Evolutionary conservation across 768 basidiomycete genomes (phyloP), one percentile per base, ranked within the genome.

Genomic region (Russula emetica): DNA sequence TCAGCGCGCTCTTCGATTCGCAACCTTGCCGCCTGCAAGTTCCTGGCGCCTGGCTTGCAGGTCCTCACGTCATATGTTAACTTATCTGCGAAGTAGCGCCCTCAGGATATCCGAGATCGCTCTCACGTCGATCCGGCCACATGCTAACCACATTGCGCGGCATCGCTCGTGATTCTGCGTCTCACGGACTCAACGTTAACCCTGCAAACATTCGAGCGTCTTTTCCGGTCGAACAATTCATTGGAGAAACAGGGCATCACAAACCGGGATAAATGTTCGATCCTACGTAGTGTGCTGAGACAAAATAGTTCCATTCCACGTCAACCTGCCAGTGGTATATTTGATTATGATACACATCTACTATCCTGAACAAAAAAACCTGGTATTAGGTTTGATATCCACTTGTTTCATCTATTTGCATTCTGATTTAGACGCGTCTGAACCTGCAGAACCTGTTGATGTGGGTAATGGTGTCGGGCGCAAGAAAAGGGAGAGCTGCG

Each of bases 401-500:
- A 34, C 22, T 24, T 26, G 34, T 55, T 55, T 54, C 55, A 60
- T 32, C 26, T 30, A 22, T 49, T n/a, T 52, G 38, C 24, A 20
- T 50, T 50, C 58, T 44, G 53, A 20, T 50, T 30, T 53, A 28
- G 52, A 28, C 28, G 32, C 8, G n/a, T 52, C 55, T 49, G 62
- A 20, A 28, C 57, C 28, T 22, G 38, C 42, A 40, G 53, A 56
- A 34, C 40, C 14, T 18, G 66, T 55, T 24, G 49, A 47, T n/a
- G 44, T 18, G 3, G 64, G 51, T 32, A 67, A 53, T 20, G 55
- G 32, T 16, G 59, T 66, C 7, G 64, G 63, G 58, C 66, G 66
- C 52, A 60, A 60, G 44, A 66, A 58, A 9, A 67, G 50, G 28
- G 66, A 67, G 14, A 67, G 50, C 66, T 67, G 53, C 28, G 16